Base-by-base conservation (phyloP, 1,284 basidiomycete species). In the Volvariella volvacea region DNA sequence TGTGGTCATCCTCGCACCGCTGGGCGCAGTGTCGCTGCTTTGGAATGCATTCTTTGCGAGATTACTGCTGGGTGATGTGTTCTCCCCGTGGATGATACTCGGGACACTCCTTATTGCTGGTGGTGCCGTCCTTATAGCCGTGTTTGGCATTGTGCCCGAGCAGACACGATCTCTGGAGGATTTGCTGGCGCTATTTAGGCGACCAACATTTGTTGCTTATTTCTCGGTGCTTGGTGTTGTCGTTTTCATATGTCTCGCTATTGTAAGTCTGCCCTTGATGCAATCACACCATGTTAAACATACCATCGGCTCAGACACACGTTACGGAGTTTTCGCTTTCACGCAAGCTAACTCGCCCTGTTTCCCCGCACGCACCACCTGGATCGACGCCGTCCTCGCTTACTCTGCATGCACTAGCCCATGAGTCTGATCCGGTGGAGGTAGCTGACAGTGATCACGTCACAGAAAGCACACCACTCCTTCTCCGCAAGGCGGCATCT, bases 21-120 rank as follows among this genome's bases (percentile, higher is more conserved):
- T 98, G 1, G 94, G 94, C 16, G 94, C 93, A 1, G 88, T 88
- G 30, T 93, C 91, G 4, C 78, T 98, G 25, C 76, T 97, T 19
- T 97, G 91, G 88, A 98, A 98, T 63, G 92, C 92, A 2, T 81
- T 97, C 55, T 92, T 97, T 53, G 92, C 93, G 8, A 77, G 83
- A 21, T 60, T 95, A 41, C 74, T 97, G 33, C 76, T 97, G 16
- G 89, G 90, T 32, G 92, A 95, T 58, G 73, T 83, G 16, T 91
- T 96, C 65, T 91, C 90, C 3, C 74, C 73, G 9, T 87, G 83
- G 70, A 89, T 95, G 78, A 68, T 92, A 43, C 63, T 88, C 9
- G 93, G 92, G 20, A 96, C 92, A 2, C 62, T 87, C 22, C 73
- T 96, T 55, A 94, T 98, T 50, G 89, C 90, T 1, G 79, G 82